Evolutionary conservation across 2,329 filamentous ascomycete genomes (phyloP).

Genomic region (Penicillium sumatraense): DNA sequence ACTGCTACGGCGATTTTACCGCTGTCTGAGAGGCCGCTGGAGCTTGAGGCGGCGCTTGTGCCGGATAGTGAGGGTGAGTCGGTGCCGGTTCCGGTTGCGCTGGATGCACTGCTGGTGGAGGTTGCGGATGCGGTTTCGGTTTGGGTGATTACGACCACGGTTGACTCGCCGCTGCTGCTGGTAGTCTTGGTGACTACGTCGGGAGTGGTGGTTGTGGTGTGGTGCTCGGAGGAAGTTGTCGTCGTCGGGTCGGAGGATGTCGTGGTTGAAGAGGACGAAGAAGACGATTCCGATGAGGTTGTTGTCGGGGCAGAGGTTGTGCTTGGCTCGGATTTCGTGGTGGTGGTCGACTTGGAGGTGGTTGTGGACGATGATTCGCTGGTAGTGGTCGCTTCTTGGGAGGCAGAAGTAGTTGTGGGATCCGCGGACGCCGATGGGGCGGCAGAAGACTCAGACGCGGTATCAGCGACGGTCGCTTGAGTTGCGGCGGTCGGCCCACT

Average conservation of each 20-base stretch:
- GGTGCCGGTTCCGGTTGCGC: slow-evolving; percentile 21
- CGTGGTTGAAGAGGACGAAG: neutral
- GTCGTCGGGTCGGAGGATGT: slow-evolving; percentile 6
- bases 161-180: slow-evolving; percentile 13
- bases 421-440: neutral
- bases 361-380: slow-evolving; percentile 12
- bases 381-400: neutral
- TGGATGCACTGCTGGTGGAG: slow-evolving; percentile 22
- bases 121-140: slow-evolving; percentile 13
- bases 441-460: neutral
- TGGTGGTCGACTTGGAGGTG: slow-evolving; percentile 17
- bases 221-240: slow-evolving; percentile 15
- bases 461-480: neutral
- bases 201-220: neutral
- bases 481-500: neutral
- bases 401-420: slow-evolving; percentile 3
- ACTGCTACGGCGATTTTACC: slow-evolving; percentile 90
- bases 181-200: slow-evolving; percentile 9
- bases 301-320: slow-evolving; percentile 6
- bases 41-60: slow-evolving; percentile 27
- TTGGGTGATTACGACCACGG: slow-evolving; percentile 16
- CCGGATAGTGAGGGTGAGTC: slow-evolving; percentile 29
- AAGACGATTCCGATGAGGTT: neutral
- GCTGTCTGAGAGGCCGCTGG: slow-evolving; percentile 48
- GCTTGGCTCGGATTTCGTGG: too few species aligned